These are phyloP conservation scores for Immersiporthe knoxdaviesiana DNA, from an alignment of 2,329 filamentous ascomycete genomes.

Conservation along the genomic window DNA sequence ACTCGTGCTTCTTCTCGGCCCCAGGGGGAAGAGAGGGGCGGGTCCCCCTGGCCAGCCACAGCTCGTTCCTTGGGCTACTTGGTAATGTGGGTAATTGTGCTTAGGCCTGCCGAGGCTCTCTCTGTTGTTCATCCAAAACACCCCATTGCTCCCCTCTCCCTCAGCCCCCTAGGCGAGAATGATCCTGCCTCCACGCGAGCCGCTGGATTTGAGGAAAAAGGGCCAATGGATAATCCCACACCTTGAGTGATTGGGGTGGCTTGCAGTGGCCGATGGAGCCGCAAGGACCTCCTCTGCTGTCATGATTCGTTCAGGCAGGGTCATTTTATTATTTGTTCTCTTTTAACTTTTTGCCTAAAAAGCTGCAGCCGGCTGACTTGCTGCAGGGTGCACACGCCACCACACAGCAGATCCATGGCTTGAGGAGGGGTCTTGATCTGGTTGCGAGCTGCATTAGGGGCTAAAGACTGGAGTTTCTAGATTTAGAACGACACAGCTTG, in stretches of 20 bases:
- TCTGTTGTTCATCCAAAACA: neutral
- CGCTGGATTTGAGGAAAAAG: neutral
- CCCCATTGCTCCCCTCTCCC: too few species aligned
- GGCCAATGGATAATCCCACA: neutral
- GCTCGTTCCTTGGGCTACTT: neutral
- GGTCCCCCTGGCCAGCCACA: neutral
- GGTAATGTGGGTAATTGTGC: neutral
- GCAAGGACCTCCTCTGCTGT: neutral
- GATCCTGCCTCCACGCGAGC: neutral
- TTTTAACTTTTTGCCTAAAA: neutral
- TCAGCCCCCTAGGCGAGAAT: neutral
- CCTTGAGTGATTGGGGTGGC: neutral
- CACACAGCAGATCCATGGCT: conserved; percentile 4
- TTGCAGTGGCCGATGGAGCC: neutral
- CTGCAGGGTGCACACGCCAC: neutral
- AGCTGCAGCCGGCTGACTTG: neutral
- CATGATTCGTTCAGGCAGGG: neutral
- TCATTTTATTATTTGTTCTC: neutral
- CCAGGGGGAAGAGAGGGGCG: neutral
- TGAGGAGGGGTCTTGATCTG: neutral
- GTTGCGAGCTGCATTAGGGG: neutral
- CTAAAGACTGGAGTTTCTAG: neutral
- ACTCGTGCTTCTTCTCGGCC: neutral
- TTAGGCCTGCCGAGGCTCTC: neutral
- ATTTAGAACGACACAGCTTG: neutral